Conservation (phyloP, 2,329 filamentous ascomycete species). For the Diatrype stigma region DNA sequence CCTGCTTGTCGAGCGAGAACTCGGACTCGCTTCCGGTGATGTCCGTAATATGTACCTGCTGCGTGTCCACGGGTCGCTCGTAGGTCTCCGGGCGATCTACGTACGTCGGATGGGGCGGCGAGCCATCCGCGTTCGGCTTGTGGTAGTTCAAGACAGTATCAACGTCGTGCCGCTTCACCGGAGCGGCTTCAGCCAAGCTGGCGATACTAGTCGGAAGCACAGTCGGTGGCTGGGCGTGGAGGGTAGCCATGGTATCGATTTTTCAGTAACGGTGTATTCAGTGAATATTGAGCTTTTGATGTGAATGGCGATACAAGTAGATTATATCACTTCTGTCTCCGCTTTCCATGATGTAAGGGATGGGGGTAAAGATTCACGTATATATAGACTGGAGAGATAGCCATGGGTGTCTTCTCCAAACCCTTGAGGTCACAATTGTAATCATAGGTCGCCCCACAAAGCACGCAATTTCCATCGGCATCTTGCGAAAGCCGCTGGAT, state of each 20-base stretch:
- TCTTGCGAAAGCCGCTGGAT: constrained; percentile 15
- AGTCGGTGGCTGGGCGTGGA: constrained; percentile 20
- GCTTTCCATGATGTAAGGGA: neutral
- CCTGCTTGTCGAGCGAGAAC: constrained; percentile 34
- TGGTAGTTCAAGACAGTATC: constrained; percentile 34
- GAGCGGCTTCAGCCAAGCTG: constrained; percentile 8
- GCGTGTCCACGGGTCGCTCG: constrained; percentile 21
- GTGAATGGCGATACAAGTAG: neutral
- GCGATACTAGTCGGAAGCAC: constrained; percentile 13
- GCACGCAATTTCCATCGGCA: constrained; percentile 19
- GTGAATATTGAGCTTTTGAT: neutral
- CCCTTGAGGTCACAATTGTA: neutral
- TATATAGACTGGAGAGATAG: neutral
- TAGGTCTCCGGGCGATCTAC: constrained; percentile 31
- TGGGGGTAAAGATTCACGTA: neutral
- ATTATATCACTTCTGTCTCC: neutral
- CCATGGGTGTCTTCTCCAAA: neutral
- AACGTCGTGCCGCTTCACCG: constrained; percentile 24
- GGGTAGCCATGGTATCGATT: constrained; percentile 21
- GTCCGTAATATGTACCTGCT: constrained; percentile 30
- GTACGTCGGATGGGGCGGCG: constrained; percentile 33
- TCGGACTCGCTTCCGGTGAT: constrained; percentile 31
- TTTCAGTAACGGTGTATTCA: neutral
- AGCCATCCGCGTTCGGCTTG: constrained; percentile 38
- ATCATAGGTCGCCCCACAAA: constrained; percentile 20